Percentiles rank a stretch among this genome's conserved stretches.
These are phyloP conservation scores for Tuber umbilicatum DNA, from an alignment of 495 filamentous ascomycete species.

Conservation along the genomic window DNA sequence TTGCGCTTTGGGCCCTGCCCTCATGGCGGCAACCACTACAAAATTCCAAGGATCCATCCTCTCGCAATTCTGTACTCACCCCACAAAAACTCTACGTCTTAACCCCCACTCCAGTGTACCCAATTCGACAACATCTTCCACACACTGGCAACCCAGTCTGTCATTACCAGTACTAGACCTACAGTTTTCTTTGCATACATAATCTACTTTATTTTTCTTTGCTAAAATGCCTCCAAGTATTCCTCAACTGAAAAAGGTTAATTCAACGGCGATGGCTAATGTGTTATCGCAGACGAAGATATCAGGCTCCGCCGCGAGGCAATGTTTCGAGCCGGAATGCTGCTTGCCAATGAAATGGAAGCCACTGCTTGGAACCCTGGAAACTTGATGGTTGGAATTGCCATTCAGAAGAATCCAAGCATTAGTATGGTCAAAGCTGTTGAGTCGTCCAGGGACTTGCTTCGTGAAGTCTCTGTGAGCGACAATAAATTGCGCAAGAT, in stretches of 20 bases:
- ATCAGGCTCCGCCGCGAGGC: not conserved
- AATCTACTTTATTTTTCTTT: not conserved
- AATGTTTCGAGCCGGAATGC: not conserved
- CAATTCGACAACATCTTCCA: not conserved
- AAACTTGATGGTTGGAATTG: not conserved
- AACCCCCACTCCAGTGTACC: not conserved
- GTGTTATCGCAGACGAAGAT: not conserved
- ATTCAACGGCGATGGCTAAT: not conserved
- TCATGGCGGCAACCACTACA: no score
- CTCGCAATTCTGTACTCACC: not conserved
- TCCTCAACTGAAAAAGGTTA: not conserved
- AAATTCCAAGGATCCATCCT: not conserved
- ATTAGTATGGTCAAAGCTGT: not conserved
- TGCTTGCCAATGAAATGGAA: not conserved
- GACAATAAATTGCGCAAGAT: not conserved
- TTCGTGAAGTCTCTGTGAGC: not conserved
- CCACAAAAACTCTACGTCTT: not conserved
- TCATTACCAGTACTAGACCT: not conserved
- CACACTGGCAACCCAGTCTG: not conserved
- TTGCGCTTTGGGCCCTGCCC: no score
- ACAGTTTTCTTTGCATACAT: not conserved
- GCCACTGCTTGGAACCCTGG: not conserved
- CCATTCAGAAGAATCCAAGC: not conserved
- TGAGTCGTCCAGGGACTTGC: not conserved
- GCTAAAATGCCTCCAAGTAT: not conserved